A percentile compares a stretch with the other conserved stretches of the same genome.
phyloP scores from a whole-genome alignment of 805 yeast species.

The Sugiyamaella boreocaroliniensis region DNA sequence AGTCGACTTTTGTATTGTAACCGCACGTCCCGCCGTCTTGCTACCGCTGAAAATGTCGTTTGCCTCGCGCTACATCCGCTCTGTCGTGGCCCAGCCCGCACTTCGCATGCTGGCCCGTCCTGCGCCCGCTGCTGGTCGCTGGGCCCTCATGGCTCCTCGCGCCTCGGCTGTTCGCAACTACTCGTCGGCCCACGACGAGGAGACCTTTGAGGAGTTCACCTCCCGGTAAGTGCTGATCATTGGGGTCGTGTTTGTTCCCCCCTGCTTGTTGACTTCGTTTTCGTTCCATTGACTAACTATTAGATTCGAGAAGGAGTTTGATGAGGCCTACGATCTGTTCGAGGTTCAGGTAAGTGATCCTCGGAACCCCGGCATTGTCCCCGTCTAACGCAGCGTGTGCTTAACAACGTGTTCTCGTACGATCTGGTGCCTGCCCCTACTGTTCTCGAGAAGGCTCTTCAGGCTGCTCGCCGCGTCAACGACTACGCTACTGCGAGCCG shows the following conservation, averaged over 20 bases:
- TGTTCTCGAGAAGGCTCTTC: constrained; percentile 89
- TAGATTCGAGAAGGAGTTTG: constrained; percentile 90
- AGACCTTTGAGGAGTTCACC: constrained; percentile 92
- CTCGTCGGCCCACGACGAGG: constrained; percentile 78
- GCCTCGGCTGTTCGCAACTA: constrained; percentile 47
- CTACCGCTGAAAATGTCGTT: constrained; percentile 1
- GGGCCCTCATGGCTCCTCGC: constrained; percentile 8
- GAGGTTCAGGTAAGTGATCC: constrained; percentile 51
- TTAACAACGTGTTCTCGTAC: constrained; percentile 96
- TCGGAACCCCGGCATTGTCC: background rate
- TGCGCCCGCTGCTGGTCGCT: background rate
- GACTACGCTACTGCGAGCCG: constrained; percentile 98
- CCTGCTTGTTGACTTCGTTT: background rate
- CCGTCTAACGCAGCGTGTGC: constrained; percentile 52
- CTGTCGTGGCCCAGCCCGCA: constrained; percentile 1
- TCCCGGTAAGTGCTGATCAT: constrained; percentile 44
- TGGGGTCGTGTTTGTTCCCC: constrained; percentile 1
- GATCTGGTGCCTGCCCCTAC: constrained; percentile 98
- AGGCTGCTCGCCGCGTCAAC: constrained; percentile 98
- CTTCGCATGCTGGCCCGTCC: background rate
- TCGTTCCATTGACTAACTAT: background rate
- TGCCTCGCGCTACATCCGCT: constrained; percentile 1
- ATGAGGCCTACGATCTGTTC: constrained; percentile 80
- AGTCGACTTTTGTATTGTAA: background rate
- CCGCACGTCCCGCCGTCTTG: background rate